Evolutionary conservation across 139 green algal genomes (phyloP), one percentile per base, ranked within the genome.

Genomic region (Eudorina sp.): DNA sequence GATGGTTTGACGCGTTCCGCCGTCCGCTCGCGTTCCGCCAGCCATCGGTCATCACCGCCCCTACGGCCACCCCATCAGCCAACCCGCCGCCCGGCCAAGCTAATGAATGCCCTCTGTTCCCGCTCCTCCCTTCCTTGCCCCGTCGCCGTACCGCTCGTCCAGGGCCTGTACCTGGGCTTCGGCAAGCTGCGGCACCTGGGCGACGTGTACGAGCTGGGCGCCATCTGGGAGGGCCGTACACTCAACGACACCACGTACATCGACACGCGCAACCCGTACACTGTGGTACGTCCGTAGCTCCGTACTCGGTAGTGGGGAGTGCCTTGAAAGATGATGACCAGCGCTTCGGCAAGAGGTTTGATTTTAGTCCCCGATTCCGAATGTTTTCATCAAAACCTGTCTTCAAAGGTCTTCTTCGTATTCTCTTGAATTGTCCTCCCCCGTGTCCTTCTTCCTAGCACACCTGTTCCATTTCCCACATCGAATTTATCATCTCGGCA

Each of bases 141-240:
- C n/a, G n/a, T 66, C 14, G 18, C 62, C 29, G 62, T 27, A 40
- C 69, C 2, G 16, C 27, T 14, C 11, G 84, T 88, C 45, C 79
- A 90, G 84, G 90, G 88, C 27, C 60, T 92, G 31, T 93, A 93
- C 84, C 85, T 93, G 62, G 88, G 90, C 51, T 93, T 93, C 60
- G 77, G 80, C 48, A 72, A 81, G 48, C 80, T 93, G 84, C 88
- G 88, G 27, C 85, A 90, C 60, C 73, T 90, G 58, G 85, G 58
- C 38, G 85, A 85, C 73, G 8, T 48, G 5, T 90, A 90, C 76
- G 73, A 90, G 62, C 86, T 86, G n/a, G 64, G 66, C 36, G 62
- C 66, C 23, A 86, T 86, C 48, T 90, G 76, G 86, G 74, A 90
- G 45, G 85, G 74, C 4, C 58, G 58, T 31, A 90, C 74, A n/a